Evolutionary conservation across 164 flowering plant genomes (phyloP).

Genomic region (Santalum album): DNA sequence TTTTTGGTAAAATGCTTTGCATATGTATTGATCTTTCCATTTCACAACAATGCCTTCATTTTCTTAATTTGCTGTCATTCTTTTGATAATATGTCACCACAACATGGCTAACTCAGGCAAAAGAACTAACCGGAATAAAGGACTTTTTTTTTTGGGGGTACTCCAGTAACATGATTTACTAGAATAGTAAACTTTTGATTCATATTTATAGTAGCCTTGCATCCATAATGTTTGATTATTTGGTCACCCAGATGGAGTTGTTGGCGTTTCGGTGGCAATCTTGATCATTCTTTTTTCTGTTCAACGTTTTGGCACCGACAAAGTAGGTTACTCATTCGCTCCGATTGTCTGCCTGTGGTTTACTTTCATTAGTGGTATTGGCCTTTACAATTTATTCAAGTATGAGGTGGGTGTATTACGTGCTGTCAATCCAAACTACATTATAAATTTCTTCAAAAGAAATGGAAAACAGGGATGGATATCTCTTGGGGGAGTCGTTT

Average conservation of each 20-base stretch:
- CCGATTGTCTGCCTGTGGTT: conserved; percentile 69
- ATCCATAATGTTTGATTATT: not conserved
- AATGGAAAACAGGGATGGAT: conserved; percentile 61
- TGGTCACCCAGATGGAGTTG: conserved; percentile 38
- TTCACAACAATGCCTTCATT: too few relatives aligned
- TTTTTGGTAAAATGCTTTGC: too few relatives aligned
- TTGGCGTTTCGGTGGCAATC: conserved; percentile 54
- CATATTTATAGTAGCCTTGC: not conserved
- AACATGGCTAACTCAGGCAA: too few relatives aligned
- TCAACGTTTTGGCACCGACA: conserved; percentile 76
- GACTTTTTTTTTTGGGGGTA: too few relatives aligned
- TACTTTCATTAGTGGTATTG: conserved; percentile 42
- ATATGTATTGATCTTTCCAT: too few relatives aligned
- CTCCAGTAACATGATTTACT: too few relatives aligned
- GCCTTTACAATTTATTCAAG: conserved; percentile 62
- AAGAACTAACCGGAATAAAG: too few relatives aligned
- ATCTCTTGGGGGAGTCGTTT: conserved; percentile 80
- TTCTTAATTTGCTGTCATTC: too few relatives aligned
- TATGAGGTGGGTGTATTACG: conserved; percentile 36
- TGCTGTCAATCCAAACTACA: conserved; percentile 62
- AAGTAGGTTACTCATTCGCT: conserved; percentile 67
- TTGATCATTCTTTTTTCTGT: conserved; percentile 46
- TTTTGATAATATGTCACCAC: too few relatives aligned
- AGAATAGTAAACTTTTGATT: too few relatives aligned
- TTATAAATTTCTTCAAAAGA: conserved; percentile 47